phyloP scores from a whole-genome alignment of 2,329 filamentous ascomycete genomes.

The Exophiala alcalophila region DNA sequence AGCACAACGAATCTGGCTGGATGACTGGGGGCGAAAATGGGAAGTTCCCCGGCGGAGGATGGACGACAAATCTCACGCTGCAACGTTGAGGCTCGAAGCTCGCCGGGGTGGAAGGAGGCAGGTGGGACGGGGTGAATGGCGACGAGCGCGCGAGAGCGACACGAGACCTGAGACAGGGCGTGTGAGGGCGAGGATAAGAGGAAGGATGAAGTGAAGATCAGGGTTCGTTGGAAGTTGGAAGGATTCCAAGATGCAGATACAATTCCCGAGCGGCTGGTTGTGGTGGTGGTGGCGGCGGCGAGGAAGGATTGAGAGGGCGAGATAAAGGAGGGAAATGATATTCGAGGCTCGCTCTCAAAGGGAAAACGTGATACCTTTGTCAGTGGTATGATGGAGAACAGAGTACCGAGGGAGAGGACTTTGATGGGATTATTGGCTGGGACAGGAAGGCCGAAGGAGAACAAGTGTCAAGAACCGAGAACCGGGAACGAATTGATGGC shows the following conservation, averaged over 20 bases:
- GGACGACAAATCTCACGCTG: conserved; percentile 3
- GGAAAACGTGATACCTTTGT: too few relatives aligned
- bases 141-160: not conserved
- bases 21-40: conserved; percentile 5
- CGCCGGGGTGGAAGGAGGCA: not conserved
- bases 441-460: not conserved
- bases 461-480: not conserved
- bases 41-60: not conserved
- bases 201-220: not conserved
- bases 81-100: not conserved
- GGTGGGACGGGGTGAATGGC: not conserved
- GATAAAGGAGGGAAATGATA: too few relatives aligned
- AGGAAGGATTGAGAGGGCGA: too few relatives aligned
- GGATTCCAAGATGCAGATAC: conserved; percentile 1
- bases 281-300: too few relatives aligned
- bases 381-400: not conserved
- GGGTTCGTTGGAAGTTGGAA: conserved; percentile 2
- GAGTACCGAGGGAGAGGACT: too few relatives aligned
- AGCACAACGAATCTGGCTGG: too few relatives aligned
- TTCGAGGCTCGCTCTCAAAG: too few relatives aligned
- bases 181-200: not conserved
- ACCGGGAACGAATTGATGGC: not conserved
- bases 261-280: too few relatives aligned
- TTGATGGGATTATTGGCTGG: too few relatives aligned
- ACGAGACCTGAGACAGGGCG: too few relatives aligned